Conservation (phyloP, 768 basidiomycete species). For the Botryobasidium botryosum region DNA sequence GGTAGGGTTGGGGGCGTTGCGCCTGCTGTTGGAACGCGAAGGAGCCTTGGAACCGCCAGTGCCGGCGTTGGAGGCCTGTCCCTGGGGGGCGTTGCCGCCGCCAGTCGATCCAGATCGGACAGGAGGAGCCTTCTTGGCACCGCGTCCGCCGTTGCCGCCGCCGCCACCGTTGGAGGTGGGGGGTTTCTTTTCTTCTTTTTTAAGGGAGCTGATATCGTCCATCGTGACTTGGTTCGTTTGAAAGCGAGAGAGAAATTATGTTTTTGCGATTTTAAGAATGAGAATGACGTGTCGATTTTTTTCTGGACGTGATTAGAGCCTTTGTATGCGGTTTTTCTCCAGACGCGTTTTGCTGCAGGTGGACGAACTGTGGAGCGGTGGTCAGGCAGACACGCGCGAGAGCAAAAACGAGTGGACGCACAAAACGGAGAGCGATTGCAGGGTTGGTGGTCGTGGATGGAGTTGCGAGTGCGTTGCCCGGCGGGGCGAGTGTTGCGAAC, state of each 20-base stretch:
- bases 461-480: background rate
- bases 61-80: too few relatives aligned
- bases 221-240: background rate
- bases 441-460: background rate
- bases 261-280: background rate
- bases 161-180: background rate
- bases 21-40: constrained; percentile 1
- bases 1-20: constrained; percentile 5
- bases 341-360: background rate
- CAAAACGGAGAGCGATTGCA: too few relatives aligned
- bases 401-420: too few relatives aligned
- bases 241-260: background rate
- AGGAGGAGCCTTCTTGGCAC: background rate
- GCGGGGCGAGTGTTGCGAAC: too few relatives aligned
- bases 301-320: background rate
- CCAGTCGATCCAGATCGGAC: background rate
- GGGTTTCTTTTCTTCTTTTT: background rate
- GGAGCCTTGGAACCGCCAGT: background rate
- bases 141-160: background rate
- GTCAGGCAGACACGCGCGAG: too few relatives aligned
- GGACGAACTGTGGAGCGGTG: too few relatives aligned
- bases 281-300: too few relatives aligned
- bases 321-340: background rate
- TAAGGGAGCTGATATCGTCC: background rate
- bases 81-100: constrained; percentile 4